A percentile compares a stretch with the other conserved stretches of the same genome.
phyloP scores from a whole-genome alignment of 768 basidiomycete species.

The Termitomyces sp. region DNA sequence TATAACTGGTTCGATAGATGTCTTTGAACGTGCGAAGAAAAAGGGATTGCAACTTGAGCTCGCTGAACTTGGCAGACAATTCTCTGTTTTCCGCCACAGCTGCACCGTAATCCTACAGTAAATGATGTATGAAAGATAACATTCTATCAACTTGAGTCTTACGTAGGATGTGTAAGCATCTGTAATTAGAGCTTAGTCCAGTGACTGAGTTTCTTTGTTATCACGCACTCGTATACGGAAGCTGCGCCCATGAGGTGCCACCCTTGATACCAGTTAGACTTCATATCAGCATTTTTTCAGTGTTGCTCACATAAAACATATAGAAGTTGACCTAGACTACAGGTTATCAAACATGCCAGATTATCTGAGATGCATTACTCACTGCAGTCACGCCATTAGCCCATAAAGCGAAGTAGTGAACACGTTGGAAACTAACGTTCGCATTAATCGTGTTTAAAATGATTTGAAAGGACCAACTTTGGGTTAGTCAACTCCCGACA shows the following conservation, averaged over 20 bases:
- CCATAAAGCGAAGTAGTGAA: slow-evolving; percentile 14
- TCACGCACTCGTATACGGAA: slow-evolving; percentile 12
- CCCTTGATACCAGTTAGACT: slow-evolving; percentile 2
- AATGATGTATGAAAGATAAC: not conserved
- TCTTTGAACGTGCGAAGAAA: slow-evolving; percentile 14
- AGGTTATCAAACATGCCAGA: not conserved
- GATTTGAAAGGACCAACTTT: slow-evolving; percentile 2
- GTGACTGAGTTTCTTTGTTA: too few species aligned
- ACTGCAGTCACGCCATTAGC: slow-evolving; percentile 15
- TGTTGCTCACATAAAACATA: slow-evolving; percentile 12
- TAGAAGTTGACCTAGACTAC: slow-evolving; percentile 9
- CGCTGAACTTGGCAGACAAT: slow-evolving; percentile 10
- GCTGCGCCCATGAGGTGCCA: slow-evolving; percentile 13
- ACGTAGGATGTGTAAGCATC: slow-evolving; percentile 15
- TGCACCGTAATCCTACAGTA: slow-evolving; percentile 12
- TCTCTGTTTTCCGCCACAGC: slow-evolving; percentile 11
- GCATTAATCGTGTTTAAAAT: not conserved
- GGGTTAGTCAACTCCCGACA: slow-evolving; percentile 13
- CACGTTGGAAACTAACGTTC: slow-evolving; percentile 11
- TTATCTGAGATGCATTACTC: not conserved
- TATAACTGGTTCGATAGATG: slow-evolving; percentile 8
- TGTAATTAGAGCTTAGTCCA: not conserved
- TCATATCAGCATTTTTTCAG: not conserved
- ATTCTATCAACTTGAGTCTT: not conserved
- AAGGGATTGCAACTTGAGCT: slow-evolving; percentile 14